Conservation (phyloP, 495 filamentous ascomycete species). For the Stereocaulon alpinum region DNA sequence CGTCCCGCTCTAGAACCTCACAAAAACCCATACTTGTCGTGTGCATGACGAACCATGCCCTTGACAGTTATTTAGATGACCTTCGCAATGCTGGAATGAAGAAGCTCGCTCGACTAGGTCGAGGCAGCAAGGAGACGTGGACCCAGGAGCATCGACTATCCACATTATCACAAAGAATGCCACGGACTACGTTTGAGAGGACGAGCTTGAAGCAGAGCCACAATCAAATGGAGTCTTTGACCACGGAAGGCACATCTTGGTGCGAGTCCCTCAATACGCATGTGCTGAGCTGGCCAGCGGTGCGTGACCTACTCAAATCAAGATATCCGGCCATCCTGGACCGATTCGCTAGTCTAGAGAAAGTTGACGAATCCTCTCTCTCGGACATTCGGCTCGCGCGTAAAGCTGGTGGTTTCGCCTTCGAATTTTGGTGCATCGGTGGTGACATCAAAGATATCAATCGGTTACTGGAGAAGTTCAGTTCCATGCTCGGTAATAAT, state of each 20-base stretch:
- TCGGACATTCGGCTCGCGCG: constrained; percentile 22
- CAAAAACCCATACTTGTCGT: constrained; percentile 51
- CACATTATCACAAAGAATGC: constrained; percentile 15
- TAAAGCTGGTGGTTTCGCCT: constrained; percentile 23
- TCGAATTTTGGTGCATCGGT: constrained; percentile 23
- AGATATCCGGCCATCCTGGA: constrained; percentile 10
- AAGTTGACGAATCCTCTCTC: constrained; percentile 9
- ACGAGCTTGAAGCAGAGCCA: constrained; percentile 2
- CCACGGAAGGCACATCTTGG: constrained; percentile 18
- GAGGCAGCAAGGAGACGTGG: constrained; percentile 40
- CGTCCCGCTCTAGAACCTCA: constrained; percentile 34
- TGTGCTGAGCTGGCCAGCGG: constrained; percentile 19
- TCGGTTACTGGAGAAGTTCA: constrained; percentile 16
- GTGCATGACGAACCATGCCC: constrained; percentile 59
- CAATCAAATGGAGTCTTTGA: constrained; percentile 15
- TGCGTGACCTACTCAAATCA: constrained; percentile 16
- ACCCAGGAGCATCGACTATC: constrained; percentile 17
- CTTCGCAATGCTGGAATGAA: constrained; percentile 40
- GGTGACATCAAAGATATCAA: constrained; percentile 22
- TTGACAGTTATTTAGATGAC: constrained; percentile 54
- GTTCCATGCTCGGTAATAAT: constrained; percentile 11
- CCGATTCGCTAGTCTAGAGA: constrained; percentile 15
- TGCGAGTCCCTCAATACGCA: constrained; percentile 19
- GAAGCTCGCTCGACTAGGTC: constrained; percentile 55
- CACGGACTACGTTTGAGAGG: constrained; percentile 11